Percentiles rank a stretch among this genome's conserved stretches.
Evolutionary conservation across 148 eudicot species (phyloP).

Genomic region (Fagopyrum esculentum): DNA sequence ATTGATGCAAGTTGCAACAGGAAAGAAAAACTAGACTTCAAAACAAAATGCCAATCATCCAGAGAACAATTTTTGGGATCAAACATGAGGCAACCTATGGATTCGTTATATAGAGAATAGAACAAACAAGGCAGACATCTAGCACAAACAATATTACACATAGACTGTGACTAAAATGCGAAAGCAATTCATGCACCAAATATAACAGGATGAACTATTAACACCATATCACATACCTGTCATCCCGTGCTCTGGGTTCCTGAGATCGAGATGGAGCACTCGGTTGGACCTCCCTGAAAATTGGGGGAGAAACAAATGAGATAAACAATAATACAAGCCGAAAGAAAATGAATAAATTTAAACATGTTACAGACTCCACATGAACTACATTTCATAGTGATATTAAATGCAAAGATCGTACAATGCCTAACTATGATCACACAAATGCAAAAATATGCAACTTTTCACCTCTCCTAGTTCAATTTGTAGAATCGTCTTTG

Average conservation of each 20-base stretch:
- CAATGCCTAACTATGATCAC: background rate
- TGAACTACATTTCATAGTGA: background rate
- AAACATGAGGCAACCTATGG: too few species aligned
- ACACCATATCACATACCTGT: slow-evolving; percentile 44
- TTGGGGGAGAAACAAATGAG: slow-evolving; percentile 3
- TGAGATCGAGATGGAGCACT: slow-evolving; percentile 69
- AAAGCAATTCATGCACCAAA: background rate
- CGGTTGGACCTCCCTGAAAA: slow-evolving; percentile 62
- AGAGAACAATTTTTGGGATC: background rate
- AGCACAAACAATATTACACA: background rate
- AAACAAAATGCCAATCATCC: background rate
- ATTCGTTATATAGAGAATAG: background rate
- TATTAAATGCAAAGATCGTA: background rate
- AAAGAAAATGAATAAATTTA: background rate
- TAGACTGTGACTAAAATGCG: background rate
- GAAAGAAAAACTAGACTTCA: too few species aligned
- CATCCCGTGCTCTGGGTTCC: slow-evolving; percentile 82
- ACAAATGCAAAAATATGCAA: too few species aligned
- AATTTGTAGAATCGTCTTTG: background rate
- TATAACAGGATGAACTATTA: slow-evolving; percentile 15
- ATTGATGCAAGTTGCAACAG: background rate
- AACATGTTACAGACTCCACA: background rate
- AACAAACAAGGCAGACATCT: background rate
- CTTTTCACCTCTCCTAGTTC: background rate
- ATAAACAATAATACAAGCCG: background rate